A percentile compares a stretch with the other conserved stretches of the same genome.
Evolutionary conservation across 768 basidiomycete species (phyloP).

Genomic region (Rhodotorula taiwanensis): DNA sequence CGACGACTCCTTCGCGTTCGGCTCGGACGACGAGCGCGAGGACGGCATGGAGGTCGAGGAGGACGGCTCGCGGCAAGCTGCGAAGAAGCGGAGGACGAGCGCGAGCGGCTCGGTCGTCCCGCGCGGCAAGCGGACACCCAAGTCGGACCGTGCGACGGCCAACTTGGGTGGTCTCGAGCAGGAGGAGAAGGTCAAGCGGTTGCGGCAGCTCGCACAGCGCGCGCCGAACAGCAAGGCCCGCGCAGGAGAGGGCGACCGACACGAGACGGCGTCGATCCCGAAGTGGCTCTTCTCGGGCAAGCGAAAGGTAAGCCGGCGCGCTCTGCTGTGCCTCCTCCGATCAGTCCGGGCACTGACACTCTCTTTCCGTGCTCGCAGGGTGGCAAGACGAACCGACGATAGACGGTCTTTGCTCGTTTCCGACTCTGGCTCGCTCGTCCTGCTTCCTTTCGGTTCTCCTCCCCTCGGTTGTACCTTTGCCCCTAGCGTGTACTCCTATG

Average conservation of each 20-base stretch:
- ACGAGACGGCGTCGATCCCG: not conserved
- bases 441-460: too few relatives aligned
- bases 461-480: too few relatives aligned
- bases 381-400: slow-evolving; percentile 1
- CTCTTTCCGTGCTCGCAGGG: too few relatives aligned
- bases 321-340: too few relatives aligned
- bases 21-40: slow-evolving; percentile 33
- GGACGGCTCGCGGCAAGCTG: slow-evolving; percentile 39
- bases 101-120: slow-evolving; percentile 15
- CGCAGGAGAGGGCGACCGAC: not conserved
- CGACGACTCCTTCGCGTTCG: not conserved
- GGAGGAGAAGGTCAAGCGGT: slow-evolving; percentile 1
- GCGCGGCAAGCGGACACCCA: slow-evolving; percentile 37
- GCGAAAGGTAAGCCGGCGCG: not conserved
- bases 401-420: not conserved
- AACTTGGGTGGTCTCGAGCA: slow-evolving; percentile 20
- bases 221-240: not conserved
- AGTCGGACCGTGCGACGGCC: slow-evolving; percentile 27
- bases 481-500: too few relatives aligned
- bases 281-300: not conserved
- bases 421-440: too few relatives aligned
- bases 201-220: not conserved
- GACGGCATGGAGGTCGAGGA: slow-evolving; percentile 47
- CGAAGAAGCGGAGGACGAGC: slow-evolving; percentile 34
- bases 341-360: too few relatives aligned